Evolutionary conservation across 208 protist genomes (phyloP).

Genomic region (Eutreptiella sp.): DNA sequence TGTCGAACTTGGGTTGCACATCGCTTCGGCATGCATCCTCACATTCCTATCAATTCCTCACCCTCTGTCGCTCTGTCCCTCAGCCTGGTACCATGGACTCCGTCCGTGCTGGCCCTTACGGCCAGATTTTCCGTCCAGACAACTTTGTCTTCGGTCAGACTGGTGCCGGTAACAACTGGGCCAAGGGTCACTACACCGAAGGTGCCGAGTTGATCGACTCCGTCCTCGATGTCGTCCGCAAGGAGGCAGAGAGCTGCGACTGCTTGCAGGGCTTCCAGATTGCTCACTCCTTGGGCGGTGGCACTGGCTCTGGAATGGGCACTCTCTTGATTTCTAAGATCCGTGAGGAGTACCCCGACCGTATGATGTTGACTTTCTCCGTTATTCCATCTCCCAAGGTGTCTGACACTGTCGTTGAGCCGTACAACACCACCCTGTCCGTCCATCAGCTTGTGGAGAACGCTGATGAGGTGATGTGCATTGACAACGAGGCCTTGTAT

Average conservation of each 20-base stretch:
- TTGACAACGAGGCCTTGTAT: conserved; percentile 98
- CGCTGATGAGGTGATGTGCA: conserved; percentile 91
- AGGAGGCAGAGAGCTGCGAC: conserved; percentile 95
- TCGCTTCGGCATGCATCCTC: too few species aligned
- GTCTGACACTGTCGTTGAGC: conserved; percentile 90
- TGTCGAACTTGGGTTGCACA: too few species aligned
- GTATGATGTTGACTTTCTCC: conserved; percentile 97
- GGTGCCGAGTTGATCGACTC: conserved; percentile 94
- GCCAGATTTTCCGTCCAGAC: conserved; percentile 86
- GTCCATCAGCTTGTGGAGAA: conserved; percentile 95
- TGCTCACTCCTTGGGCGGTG: conserved; percentile 95
- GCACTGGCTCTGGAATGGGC: conserved; percentile 93
- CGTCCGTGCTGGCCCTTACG: conserved; percentile 82
- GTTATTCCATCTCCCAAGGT: conserved; percentile 96
- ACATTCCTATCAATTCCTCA: too few species aligned
- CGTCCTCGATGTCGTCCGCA: conserved; percentile 94
- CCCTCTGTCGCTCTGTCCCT: conserved; percentile 49
- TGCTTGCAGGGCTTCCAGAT: conserved; percentile 98
- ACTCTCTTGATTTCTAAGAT: conserved; percentile 91
- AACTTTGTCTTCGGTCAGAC: conserved; percentile 97
- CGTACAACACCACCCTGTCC: conserved; percentile 93
- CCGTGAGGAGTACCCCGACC: conserved; percentile 93
- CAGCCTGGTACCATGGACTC: conserved; percentile 96
- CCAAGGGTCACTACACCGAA: conserved; percentile 97
- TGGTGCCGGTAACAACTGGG: conserved; percentile 97